Base-by-base conservation (phyloP, 257 asterid genomes). In the Coffea eugenioides region DNA sequence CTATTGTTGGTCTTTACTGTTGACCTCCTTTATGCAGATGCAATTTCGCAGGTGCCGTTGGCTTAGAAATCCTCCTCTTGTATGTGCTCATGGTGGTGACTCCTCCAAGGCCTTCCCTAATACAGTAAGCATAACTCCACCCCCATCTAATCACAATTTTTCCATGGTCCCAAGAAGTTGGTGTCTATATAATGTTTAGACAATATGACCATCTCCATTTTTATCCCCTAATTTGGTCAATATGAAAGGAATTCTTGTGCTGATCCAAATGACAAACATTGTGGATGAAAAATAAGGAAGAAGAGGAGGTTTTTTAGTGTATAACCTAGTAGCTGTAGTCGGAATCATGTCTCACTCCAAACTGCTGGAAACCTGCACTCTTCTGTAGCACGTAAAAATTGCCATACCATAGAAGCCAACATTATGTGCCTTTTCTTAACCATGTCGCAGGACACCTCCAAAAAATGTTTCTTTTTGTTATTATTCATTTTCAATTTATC, bases 11-110 rank as follows among this genome's bases (percentile, higher is more conserved):
- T 6, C 51, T 48, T 48, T 70, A 43, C 62, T 77, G 73, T 65
- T 39, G 54, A 68, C 15, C 68, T 70, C 83, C 56, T 69, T 43
- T 77, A 41, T 83, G 88, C 96, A 94, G 97, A 77, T 86, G 80
- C 95, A 86, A 86, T 57, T 76, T 45, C 87, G 82, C 4, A 93
- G 86, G 79, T 95, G 98, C 86, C 83, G 91, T 67, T 95, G 98
- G 98, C 86, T 93, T 51, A 84, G 78, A 39, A 90, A 75, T 84
- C 92, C 97, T 84, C 98, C 98, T 43, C 87, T 95, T 76, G 96
- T 91, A 39, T 95, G 99, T 86, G 99, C 99, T 76, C 99, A 95
- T 87, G 99, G 99, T 71, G 99, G 99, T 67, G 99, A 95, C 88
- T 91, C 98, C n/a, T 86, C 92, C 78, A 88, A 85, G 87, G 97